phyloP scores from a whole-genome alignment of 441 rosid genomes.

The Dalechampia spathulata region DNA sequence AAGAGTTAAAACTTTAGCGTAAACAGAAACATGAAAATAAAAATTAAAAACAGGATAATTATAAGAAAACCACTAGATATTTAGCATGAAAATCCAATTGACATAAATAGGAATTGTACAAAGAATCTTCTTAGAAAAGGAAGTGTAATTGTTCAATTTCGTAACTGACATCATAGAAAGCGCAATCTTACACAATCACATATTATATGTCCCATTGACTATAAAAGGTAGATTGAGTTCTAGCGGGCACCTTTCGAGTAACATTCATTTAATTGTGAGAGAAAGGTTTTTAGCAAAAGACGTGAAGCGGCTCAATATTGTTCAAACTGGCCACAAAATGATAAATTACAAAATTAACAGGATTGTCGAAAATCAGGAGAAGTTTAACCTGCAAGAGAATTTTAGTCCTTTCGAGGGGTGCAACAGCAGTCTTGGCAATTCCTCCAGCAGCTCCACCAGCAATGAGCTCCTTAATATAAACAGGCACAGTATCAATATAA shows the following conservation, averaged over 20 bases:
- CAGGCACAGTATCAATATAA: conserved; percentile 55
- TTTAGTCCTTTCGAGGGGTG: conserved; percentile 87
- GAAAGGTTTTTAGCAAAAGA: neutral
- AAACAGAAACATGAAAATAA: neutral
- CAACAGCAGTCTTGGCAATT: conserved; percentile 88
- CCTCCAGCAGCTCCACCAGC: conserved; percentile 98
- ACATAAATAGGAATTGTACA: neutral
- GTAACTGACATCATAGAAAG: neutral
- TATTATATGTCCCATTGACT: neutral
- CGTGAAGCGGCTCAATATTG: no score
- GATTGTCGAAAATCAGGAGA: neutral
- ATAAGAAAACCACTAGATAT: no score
- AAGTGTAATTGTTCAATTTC: neutral
- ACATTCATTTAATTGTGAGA: neutral
- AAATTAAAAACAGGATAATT: conserved; percentile 2
- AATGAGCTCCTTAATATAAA: conserved; percentile 79
- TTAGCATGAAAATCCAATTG: neutral
- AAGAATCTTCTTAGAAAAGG: neutral
- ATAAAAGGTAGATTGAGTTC: neutral
- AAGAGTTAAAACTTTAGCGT: neutral
- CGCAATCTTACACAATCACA: neutral
- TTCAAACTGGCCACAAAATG: no score
- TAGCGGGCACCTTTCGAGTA: neutral
- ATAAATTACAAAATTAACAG: neutral
- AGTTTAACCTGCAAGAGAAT: conserved; percentile 77